Percentiles rank a stretch among this genome's conserved stretches.
Evolutionary conservation across 225 moss, liverwort and hornwort genomes (phyloP).

Genomic region (Straminergon stramineum): DNA sequence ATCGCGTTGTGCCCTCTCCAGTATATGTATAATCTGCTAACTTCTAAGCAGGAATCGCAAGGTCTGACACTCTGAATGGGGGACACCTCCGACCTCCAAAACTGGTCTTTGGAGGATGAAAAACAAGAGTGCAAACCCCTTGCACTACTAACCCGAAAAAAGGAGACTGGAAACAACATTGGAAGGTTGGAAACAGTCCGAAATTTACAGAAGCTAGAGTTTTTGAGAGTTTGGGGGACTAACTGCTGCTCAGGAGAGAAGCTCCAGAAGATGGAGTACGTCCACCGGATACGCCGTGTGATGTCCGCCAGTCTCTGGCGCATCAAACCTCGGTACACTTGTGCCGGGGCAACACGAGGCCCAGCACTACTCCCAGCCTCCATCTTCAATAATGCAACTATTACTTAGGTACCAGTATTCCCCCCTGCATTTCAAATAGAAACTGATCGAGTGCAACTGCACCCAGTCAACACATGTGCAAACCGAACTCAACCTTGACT

Average conservation of each 20-base stretch:
- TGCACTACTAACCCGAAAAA: not conserved
- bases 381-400: not conserved
- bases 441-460: not conserved
- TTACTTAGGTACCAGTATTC: not conserved
- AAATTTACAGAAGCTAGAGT: not conserved
- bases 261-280: conserved; percentile 71
- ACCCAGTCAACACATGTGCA: not conserved
- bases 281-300: conserved; percentile 55
- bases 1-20: not conserved
- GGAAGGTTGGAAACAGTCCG: not conserved
- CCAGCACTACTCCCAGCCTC: not conserved
- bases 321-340: not conserved
- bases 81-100: too few relatives aligned
- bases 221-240: not conserved
- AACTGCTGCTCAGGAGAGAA: conserved; percentile 33
- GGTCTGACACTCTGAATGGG: not conserved
- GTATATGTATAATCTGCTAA: not conserved
- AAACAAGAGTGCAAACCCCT: too few relatives aligned
- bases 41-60: too few relatives aligned
- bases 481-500: not conserved
- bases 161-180: not conserved
- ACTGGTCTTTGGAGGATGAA: too few relatives aligned
- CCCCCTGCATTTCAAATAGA: not conserved
- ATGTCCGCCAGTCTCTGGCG: conserved; percentile 36
- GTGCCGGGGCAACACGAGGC: not conserved